phyloP scores from a whole-genome alignment of 192 early-diverging fungal genomes.

The Mortierella claussenii region DNA sequence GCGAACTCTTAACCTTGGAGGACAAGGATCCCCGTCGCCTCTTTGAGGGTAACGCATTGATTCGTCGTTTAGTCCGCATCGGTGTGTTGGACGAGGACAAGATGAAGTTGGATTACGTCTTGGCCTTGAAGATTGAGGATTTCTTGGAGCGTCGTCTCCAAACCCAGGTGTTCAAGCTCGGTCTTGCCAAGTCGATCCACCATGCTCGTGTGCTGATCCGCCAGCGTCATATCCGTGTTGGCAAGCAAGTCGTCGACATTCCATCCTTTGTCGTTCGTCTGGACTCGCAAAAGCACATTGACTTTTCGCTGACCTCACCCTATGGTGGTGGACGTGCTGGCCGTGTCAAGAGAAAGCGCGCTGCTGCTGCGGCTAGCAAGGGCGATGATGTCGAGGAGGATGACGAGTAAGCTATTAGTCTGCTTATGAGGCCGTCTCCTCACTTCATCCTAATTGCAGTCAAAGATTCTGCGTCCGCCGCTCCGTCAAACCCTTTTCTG shows the following conservation, averaged over 20 bases:
- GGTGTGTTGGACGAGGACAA: conserved; percentile 98
- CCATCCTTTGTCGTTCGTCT: conserved; percentile 92
- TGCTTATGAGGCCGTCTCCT: too few species aligned
- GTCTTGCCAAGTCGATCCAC: conserved; percentile 98
- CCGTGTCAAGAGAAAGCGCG: conserved; percentile 96
- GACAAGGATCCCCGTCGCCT: conserved; percentile 97
- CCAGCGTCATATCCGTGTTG: conserved; percentile 97
- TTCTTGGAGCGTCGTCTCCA: conserved; percentile 98
- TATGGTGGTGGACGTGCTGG: conserved; percentile 98
- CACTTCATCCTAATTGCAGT: not conserved
- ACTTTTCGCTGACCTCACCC: conserved; percentile 85
- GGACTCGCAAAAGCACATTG: conserved; percentile 71
- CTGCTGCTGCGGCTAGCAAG: conserved; percentile 70
- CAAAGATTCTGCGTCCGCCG: conserved; percentile 4
- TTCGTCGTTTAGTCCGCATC: conserved; percentile 97
- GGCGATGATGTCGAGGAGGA: conserved; percentile 70
- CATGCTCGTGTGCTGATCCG: conserved; percentile 98
- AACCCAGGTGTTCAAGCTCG: conserved; percentile 99
- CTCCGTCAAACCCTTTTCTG: conserved; percentile 16
- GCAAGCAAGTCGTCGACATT: conserved; percentile 97
- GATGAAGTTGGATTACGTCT: conserved; percentile 99
- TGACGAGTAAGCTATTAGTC: conserved; percentile 67
- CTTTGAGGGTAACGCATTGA: conserved; percentile 99
- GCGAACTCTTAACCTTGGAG: conserved; percentile 98
- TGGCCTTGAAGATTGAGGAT: conserved; percentile 97